These are phyloP conservation scores for Ophiostoma montium DNA, from an alignment of 2,329 filamentous ascomycete genomes.

Conservation along the genomic window DNA sequence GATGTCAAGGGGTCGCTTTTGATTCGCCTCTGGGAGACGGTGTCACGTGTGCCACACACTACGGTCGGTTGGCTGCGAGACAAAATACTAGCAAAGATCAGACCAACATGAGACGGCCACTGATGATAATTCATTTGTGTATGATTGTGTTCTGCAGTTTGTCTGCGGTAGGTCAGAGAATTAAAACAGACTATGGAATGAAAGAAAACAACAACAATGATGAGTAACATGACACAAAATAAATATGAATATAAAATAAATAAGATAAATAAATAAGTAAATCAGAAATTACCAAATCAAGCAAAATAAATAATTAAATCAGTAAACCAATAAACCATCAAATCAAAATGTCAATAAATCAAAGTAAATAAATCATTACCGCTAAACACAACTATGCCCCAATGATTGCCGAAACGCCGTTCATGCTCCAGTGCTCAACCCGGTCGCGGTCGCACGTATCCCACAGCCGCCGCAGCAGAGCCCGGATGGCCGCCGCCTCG, in stretches of 20 bases:
- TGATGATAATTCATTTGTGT: no score
- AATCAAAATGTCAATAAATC: neutral
- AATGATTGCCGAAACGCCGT: slow-evolving; percentile 20
- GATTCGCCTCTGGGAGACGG: neutral
- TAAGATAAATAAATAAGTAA: neutral
- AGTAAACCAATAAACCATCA: no score
- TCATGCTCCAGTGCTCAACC: slow-evolving; percentile 51
- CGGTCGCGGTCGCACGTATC: slow-evolving; percentile 53
- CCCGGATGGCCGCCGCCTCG: slow-evolving; percentile 35
- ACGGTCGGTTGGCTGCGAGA: no score
- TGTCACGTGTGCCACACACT: no score
- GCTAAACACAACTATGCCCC: neutral
- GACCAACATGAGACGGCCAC: no score
- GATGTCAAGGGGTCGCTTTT: neutral
- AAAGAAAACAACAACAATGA: neutral
- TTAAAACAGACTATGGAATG: neutral
- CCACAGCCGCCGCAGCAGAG: slow-evolving; percentile 43
- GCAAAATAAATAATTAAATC: neutral
- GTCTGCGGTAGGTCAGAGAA: no score
- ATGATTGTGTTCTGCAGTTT: no score
- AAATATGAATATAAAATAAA: neutral
- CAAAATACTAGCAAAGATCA: no score
- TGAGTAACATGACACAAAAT: no score
- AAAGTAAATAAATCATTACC: neutral
- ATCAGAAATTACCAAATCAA: neutral